These are phyloP conservation scores for Amniculicola lignicola DNA, from an alignment of 495 filamentous ascomycete genomes.

Conservation along the genomic window DNA sequence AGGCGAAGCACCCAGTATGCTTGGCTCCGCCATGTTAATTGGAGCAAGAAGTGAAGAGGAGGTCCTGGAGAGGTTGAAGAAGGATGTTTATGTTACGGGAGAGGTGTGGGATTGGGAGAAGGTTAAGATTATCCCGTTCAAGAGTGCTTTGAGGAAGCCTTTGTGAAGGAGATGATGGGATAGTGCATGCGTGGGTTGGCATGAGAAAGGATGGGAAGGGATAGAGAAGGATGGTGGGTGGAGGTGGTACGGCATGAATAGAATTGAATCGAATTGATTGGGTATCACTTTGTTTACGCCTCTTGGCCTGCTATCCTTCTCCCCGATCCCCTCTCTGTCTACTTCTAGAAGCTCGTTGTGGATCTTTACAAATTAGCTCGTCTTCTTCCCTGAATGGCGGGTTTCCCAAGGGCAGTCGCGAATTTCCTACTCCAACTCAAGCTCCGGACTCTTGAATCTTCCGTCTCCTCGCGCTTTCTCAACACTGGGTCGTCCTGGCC, in stretches of 20 bases:
- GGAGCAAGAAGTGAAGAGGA: constrained; percentile 65
- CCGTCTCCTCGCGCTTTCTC: no score
- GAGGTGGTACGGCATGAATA: neutral
- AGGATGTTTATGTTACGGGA: constrained; percentile 66
- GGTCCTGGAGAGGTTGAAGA: constrained; percentile 60
- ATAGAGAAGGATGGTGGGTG: no score
- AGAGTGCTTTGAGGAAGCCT: constrained; percentile 38
- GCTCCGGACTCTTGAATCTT: no score
- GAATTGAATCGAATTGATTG: neutral
- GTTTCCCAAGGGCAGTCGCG: no score
- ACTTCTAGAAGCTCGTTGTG: no score
- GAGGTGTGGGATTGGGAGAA: constrained; percentile 85
- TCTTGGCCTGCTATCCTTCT: no score
- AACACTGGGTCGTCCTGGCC: no score
- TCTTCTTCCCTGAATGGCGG: no score
- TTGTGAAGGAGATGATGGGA: constrained; percentile 21
- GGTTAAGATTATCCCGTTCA: constrained; percentile 48
- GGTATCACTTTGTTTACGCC: constrained; percentile 2
- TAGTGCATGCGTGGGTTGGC: neutral
- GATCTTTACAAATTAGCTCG: no score
- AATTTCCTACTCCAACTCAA: no score
- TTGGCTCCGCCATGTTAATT: constrained; percentile 65
- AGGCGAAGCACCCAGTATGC: constrained; percentile 61
- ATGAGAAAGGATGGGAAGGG: neutral
- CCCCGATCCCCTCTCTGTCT: no score